Evolutionary conservation across 305 asterid species (phyloP).

Genomic region (Andrographis paniculata): DNA sequence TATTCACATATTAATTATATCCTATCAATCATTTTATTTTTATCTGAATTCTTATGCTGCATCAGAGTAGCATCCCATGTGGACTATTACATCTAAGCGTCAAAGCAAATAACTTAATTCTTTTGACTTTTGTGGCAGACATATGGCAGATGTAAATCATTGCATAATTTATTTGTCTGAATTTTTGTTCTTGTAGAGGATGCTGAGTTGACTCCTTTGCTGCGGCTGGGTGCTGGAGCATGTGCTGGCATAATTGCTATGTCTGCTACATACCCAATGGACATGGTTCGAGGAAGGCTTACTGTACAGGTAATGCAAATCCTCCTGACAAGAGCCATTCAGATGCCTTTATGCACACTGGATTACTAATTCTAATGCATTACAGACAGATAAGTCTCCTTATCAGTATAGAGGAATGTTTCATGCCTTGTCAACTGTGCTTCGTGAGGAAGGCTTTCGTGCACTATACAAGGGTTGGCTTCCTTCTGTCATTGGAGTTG

Average conservation of each 20-base stretch:
- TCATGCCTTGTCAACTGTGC: conserved; percentile 92
- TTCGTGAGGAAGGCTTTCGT: conserved; percentile 99
- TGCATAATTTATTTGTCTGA: background rate
- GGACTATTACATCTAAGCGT: background rate
- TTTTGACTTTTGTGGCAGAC: background rate
- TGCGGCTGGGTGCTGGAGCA: conserved; percentile 98
- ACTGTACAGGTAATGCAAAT: conserved; percentile 72
- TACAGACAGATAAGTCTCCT: conserved; percentile 87
- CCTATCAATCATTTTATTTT: too few relatives aligned
- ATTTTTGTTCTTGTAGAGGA: conserved; percentile 52
- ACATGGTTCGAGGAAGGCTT: conserved; percentile 95
- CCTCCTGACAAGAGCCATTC: background rate
- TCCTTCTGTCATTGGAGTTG: conserved; percentile 99
- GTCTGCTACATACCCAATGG: conserved; percentile 99
- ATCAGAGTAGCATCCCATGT: too few relatives aligned
- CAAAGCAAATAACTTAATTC: background rate
- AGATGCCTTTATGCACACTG: background rate
- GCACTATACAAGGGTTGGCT: conserved; percentile 99
- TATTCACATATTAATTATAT: too few relatives aligned
- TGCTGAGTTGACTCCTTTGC: conserved; percentile 80
- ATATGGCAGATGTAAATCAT: background rate
- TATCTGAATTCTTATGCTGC: too few relatives aligned
- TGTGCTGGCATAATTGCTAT: conserved; percentile 99
- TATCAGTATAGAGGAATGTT: conserved; percentile 87
- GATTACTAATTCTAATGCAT: background rate